Evolutionary conservation across 345 rosid genomes (phyloP).

Genomic region (Raphanus sativus): DNA sequence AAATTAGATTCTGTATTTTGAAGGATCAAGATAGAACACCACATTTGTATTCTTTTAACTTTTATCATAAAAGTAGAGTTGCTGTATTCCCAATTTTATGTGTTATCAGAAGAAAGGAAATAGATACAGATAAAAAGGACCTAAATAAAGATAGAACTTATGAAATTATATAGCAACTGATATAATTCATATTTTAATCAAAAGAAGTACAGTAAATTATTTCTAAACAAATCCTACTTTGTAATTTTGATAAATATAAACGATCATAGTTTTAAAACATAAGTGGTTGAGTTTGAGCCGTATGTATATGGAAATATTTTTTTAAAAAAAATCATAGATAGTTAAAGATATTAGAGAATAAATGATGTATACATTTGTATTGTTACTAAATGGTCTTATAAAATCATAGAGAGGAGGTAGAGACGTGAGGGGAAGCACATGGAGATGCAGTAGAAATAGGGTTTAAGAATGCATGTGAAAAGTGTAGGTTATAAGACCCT

Average conservation of each 20-base stretch:
- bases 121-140: background rate
- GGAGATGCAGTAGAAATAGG: conserved; percentile 42
- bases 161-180: background rate
- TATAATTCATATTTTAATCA: background rate
- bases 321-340: background rate
- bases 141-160: background rate
- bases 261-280: background rate
- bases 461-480: conserved; percentile 43
- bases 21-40: conserved; percentile 9
- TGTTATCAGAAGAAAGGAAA: background rate
- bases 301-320: background rate
- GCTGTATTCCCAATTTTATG: background rate
- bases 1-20: conserved; percentile 6
- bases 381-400: background rate
- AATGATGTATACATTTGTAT: background rate
- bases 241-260: background rate
- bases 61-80: background rate
- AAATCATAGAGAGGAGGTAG: conserved; percentile 3
- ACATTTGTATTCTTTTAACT: background rate
- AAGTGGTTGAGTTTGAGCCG: background rate
- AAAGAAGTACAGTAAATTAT: background rate
- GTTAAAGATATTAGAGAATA: background rate
- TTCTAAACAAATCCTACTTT: background rate
- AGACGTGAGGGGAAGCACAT: conserved; percentile 41
- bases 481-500: conserved; percentile 36